These are phyloP conservation scores for Sordaria brevicollis DNA, from an alignment of 495 filamentous ascomycete species.

Conservation along the genomic window DNA sequence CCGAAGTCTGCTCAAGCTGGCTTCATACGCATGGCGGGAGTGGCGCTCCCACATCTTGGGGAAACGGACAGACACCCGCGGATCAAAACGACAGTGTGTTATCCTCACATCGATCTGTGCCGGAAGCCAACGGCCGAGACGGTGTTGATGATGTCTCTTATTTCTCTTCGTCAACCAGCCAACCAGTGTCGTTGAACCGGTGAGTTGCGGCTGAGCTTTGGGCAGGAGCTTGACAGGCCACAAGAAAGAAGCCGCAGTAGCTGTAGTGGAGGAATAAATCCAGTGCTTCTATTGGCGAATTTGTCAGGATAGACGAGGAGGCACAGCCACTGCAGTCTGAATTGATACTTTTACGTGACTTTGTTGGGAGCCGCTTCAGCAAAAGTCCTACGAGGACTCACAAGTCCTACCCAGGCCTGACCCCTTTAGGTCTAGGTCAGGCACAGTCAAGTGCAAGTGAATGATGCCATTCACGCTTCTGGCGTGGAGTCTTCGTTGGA, in stretches of 20 bases:
- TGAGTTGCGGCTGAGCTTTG: not conserved
- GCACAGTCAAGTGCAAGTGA: constrained; percentile 16
- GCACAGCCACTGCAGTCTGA: not conserved
- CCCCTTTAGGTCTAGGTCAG: constrained; percentile 20
- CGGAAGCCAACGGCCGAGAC: not conserved
- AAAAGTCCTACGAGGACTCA: constrained; percentile 19
- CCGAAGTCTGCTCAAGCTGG: not conserved
- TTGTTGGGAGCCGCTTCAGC: not conserved
- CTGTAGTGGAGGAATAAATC: not conserved
- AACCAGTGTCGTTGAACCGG: not conserved
- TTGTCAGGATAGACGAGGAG: not conserved
- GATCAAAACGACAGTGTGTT: not conserved
- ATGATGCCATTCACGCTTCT: constrained; percentile 5
- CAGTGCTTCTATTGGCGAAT: not conserved
- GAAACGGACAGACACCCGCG: not conserved
- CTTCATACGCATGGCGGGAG: not conserved
- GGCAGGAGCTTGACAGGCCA: not conserved
- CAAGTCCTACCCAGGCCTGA: constrained; percentile 18
- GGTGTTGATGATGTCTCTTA: not conserved
- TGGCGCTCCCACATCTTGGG: not conserved
- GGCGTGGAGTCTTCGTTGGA: constrained; percentile 2
- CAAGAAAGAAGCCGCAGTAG: not conserved
- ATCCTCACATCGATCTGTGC: not conserved
- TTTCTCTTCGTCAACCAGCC: not conserved
- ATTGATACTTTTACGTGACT: not conserved